A percentile compares a stretch with the other conserved stretches of the same genome.
phyloP scores from a whole-genome alignment of 2,329 filamentous ascomycete species.

The Epichloe baconii region DNA sequence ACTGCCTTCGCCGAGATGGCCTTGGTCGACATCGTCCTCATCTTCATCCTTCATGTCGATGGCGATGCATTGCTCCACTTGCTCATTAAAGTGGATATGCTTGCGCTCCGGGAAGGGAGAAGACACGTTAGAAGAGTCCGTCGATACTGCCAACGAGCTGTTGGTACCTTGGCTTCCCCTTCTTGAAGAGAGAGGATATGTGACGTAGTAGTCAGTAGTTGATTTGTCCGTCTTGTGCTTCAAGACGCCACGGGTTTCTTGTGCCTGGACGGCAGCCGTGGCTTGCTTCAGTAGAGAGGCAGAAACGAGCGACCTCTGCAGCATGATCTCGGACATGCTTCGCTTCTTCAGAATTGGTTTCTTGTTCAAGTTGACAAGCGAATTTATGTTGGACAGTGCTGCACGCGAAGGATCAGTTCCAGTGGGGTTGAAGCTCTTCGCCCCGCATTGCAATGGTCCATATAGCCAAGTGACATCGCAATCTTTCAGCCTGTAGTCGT shows the following conservation, averaged over 20 bases:
- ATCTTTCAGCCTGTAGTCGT: conserved; percentile 69
- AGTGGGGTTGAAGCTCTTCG: conserved; percentile 37
- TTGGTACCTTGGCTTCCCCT: conserved; percentile 49
- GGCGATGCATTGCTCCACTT: conserved; percentile 91
- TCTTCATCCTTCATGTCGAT: conserved; percentile 76
- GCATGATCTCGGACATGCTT: conserved; percentile 90
- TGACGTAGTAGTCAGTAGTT: conserved; percentile 57
- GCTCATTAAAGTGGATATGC: conserved; percentile 93
- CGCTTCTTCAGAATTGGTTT: conserved; percentile 95
- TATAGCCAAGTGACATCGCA: conserved; percentile 97
- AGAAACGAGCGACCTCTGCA: conserved; percentile 76
- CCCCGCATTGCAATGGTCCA: conserved; percentile 71
- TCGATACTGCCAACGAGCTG: conserved; percentile 49
- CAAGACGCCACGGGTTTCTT: conserved; percentile 46
- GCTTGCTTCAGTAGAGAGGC: conserved; percentile 85
- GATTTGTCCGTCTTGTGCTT: conserved; percentile 47
- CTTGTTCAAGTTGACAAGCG: conserved; percentile 53
- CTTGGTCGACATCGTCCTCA: conserved; percentile 52
- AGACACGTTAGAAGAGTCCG: conserved; percentile 55
- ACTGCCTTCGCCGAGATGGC: conserved; percentile 41
- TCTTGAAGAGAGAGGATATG: conserved; percentile 49
- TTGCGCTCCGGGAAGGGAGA: conserved; percentile 55
- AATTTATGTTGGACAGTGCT: conserved; percentile 40
- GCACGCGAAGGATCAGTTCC: conserved; percentile 28
- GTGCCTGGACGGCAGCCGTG: conserved; percentile 72